Evolutionary conservation across 1,284 basidiomycete species (phyloP), one percentile per base, ranked within the genome.

Genomic region (Leccinum subspadiceum): DNA sequence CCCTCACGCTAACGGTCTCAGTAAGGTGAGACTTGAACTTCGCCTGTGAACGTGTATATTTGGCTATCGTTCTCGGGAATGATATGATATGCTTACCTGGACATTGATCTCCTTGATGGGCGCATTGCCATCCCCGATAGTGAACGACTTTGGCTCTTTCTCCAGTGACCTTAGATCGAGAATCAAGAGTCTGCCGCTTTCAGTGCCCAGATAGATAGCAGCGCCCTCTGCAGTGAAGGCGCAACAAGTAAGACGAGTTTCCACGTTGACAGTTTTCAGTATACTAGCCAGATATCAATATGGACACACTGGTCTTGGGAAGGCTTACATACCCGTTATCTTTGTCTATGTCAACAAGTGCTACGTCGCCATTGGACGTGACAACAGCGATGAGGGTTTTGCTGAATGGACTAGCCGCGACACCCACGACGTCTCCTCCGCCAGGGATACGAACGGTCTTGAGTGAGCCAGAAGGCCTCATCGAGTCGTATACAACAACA

Each of bases 391-490:
- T 76, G 46, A 90, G 74, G 1, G 84, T 86, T 73, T 86, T 89
- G 72, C 87, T 90, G 71, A 88, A 90, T 5, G 88, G 86, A 61
- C 88, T 90, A 64, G 81, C 84, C 6, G 84, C 75, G 15, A 90
- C 73, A 5, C 78, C 79, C 2, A 80, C 71, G 13, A 89, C 78
- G 15, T 80, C 66, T 12, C 69, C 73, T n/a, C 76, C 71, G 37
- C 83, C 82, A 39, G 76, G 77, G 51, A 89, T 65, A 1, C 76
- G 60, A 41, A 90, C 73, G 0, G 72, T 74, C 68, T 85, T 88
- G 35, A 77, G 58, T 10, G 87, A 85, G 5, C 75, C 74, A 12
- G 82, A 82, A 13, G 85, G 81, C 20, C 82, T 79, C 26, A 78
- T 82, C 2, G 80, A 81, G 64, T 91, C 88, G 62, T 85, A 91